phyloP scores from a whole-genome alignment of 441 rosid genomes.

The Populus trichocarpa region DNA sequence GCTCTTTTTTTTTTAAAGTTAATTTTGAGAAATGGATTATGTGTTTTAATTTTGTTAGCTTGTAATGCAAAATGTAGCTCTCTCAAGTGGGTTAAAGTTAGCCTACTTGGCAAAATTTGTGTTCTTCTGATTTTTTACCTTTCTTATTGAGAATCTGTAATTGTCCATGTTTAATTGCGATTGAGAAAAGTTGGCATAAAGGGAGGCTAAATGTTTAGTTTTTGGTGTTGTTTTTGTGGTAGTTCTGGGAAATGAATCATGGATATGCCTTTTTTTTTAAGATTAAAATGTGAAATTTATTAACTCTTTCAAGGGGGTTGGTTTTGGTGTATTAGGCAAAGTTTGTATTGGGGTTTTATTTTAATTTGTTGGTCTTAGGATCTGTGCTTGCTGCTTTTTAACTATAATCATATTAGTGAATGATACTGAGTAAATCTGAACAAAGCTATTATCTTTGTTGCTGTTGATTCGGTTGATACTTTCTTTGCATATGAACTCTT shows the following conservation, averaged over 20 bases:
- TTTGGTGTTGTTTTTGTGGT: not conserved
- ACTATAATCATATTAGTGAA: not conserved
- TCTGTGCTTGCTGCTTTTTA: not conserved
- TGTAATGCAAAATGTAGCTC: not conserved
- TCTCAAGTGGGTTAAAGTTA: not conserved
- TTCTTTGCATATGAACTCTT: not conserved
- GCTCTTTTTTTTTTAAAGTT: not conserved
- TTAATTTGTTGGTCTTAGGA: no score
- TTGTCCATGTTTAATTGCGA: not conserved
- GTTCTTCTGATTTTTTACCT: not conserved
- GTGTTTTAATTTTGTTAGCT: not conserved
- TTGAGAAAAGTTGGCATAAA: not conserved
- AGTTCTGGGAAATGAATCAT: not conserved
- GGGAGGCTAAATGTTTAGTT: not conserved
- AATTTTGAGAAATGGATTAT: not conserved
- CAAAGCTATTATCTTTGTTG: not conserved
- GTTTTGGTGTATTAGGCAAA: not conserved
- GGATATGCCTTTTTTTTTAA: not conserved
- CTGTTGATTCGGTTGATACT: not conserved
- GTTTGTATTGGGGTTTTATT: no score
- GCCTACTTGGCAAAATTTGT: not conserved
- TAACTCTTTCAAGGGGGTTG: not conserved
- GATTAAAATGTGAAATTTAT: not conserved
- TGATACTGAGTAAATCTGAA: not conserved
- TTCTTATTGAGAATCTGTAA: not conserved